Conservation (phyloP, 2,329 filamentous ascomycete genomes). For the Fusarium sp. region DNA sequence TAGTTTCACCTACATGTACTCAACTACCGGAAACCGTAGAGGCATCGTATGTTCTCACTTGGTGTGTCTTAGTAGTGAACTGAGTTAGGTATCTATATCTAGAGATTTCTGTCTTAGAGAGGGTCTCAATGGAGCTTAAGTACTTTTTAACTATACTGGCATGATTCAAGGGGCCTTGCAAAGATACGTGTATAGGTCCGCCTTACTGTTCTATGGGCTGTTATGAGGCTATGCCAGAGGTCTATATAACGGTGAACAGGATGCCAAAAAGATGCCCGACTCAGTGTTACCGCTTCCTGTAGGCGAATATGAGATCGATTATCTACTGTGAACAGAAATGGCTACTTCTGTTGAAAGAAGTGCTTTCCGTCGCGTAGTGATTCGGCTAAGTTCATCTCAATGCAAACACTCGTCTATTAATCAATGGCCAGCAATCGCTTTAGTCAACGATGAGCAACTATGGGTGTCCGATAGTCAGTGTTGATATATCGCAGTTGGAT, state of each 20-base stretch:
- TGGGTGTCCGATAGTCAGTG: not conserved
- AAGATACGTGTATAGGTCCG: not conserved
- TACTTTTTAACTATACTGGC: not conserved
- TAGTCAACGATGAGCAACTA: not conserved
- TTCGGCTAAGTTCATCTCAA: not conserved
- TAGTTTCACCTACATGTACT: not conserved
- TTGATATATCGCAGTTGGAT: not conserved
- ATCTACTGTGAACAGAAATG: not conserved
- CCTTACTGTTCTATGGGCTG: not conserved
- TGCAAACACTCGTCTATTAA: not conserved
- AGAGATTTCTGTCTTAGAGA: accelerated
- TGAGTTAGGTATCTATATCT: too few relatives aligned
- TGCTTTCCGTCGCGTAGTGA: not conserved
- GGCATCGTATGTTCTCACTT: not conserved
- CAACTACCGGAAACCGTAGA: not conserved
- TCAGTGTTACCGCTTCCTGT: not conserved
- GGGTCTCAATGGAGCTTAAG: not conserved
- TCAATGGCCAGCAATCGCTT: not conserved
- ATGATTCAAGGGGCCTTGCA: conserved; percentile 18
- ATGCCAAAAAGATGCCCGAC: not conserved
- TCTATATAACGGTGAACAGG: not conserved
- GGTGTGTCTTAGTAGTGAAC: too few relatives aligned
- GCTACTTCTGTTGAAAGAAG: not conserved
- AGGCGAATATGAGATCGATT: not conserved
- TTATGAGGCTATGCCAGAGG: not conserved